Base-by-base conservation (phyloP, 306 rosid species). In the Prinsepia uniflora region DNA sequence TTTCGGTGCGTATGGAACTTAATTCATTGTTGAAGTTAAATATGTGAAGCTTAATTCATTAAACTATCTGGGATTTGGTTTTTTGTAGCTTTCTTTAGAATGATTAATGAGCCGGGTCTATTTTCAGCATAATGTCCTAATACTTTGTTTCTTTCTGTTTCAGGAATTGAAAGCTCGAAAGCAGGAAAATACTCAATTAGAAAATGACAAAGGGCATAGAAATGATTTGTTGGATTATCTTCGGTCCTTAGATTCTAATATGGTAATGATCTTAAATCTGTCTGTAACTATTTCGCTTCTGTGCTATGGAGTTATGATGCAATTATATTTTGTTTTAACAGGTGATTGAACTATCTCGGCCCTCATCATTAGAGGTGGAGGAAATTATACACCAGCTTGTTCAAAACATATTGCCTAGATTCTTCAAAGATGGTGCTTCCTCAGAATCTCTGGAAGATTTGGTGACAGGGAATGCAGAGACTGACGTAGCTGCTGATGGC, bases 371-470 rank as follows among this genome's bases (percentile, higher is more conserved):
- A 53, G 99, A 89, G 82, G 99, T 95, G 48, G 92, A 89, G 84
- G 97, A 91, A 76, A 87, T 91, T 77, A 85, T 91, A 79, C 87
- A 84, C 80, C 96, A 85, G 78, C 97, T 91, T 79, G 97, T 85
- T 85, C 87, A 78, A 71, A 90, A 86, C 78, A 81, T 82, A 68
- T 70, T 87, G 84, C 84, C 70, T 53, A 81, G 84, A 79, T 82
- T 86, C 81, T 86, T 71, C 50, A 78, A 68, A 65, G 95, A 91
- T 30, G 87, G 85, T 50, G 60, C 84, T 54, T 59, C 81, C 68
- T 47, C 85, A 63, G 83, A 81, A 72, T 82, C 81, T 41, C 54
- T 69, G 60, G 83, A 78, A 75, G 79, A 79, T 61, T 72, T 88
- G 20, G 75, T 58, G 54, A 64, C 43, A 79, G 81, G 43, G 53